These are phyloP conservation scores for Fusarium sp. DNA, from an alignment of 2,329 filamentous ascomycete genomes.

Conservation along the genomic window DNA sequence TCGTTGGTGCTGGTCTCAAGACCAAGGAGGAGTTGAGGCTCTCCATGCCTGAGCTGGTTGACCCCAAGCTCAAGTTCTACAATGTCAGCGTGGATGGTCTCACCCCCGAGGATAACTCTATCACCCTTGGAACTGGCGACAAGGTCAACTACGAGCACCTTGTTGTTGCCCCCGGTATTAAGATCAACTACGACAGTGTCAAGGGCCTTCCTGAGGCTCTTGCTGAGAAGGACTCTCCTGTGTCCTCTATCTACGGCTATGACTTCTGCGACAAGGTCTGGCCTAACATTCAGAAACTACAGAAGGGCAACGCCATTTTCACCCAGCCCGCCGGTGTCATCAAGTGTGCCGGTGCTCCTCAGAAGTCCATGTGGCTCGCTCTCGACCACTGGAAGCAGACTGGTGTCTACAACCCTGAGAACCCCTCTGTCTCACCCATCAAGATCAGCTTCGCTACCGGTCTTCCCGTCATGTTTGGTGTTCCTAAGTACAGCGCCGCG, in stretches of 20 bases:
- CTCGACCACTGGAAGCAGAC: constrained; percentile 70
- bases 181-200: constrained; percentile 65
- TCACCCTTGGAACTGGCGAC: constrained; percentile 70
- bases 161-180: constrained; percentile 72
- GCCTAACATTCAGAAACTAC: constrained; percentile 61
- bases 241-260: constrained; percentile 72
- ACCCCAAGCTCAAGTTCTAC: constrained; percentile 75
- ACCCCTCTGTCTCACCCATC: constrained; percentile 60
- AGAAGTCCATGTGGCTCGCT: constrained; percentile 75
- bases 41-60: constrained; percentile 66
- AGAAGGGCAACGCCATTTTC: constrained; percentile 69
- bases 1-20: constrained; percentile 77
- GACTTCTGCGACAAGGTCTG: constrained; percentile 69
- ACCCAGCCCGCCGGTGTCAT: constrained; percentile 71
- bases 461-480: constrained; percentile 70
- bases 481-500: constrained; percentile 70
- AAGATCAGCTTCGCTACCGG: constrained; percentile 70
- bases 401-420: constrained; percentile 63
- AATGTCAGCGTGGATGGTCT: constrained; percentile 65
- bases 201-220: constrained; percentile 71
- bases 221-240: constrained; percentile 60
- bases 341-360: constrained; percentile 74
- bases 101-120: constrained; percentile 67
- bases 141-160: constrained; percentile 74
- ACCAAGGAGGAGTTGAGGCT: constrained; percentile 70